These are phyloP conservation scores for Angophora floribunda DNA, from an alignment of 345 rosid species.

Conservation along the genomic window DNA sequence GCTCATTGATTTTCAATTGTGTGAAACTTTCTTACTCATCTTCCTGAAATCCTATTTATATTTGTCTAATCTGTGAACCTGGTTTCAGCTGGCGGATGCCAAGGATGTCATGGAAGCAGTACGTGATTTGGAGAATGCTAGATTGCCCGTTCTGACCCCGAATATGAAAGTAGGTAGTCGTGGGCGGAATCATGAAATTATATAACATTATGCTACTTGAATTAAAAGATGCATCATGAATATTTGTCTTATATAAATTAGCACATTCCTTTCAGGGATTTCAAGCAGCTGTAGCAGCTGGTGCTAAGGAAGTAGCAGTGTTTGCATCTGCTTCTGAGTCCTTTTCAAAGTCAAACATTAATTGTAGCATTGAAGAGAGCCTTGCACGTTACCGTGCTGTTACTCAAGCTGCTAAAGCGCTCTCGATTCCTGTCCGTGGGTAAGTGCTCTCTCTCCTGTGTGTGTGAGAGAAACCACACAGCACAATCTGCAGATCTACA, in stretches of 20 bases:
- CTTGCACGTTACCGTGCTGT: slow-evolving; percentile 59
- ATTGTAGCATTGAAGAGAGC: slow-evolving; percentile 70
- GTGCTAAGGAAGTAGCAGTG: slow-evolving; percentile 68
- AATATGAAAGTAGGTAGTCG: slow-evolving; percentile 43
- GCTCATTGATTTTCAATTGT: neutral
- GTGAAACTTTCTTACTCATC: neutral
- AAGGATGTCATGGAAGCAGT: slow-evolving; percentile 63
- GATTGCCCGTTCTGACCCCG: slow-evolving; percentile 63
- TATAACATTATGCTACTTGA: neutral
- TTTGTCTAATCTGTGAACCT: neutral
- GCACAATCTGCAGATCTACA: neutral
- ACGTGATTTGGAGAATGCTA: slow-evolving; percentile 24
- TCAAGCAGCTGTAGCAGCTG: slow-evolving; percentile 69
- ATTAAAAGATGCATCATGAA: neutral
- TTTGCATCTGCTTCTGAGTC: slow-evolving; percentile 85
- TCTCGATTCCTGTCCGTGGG: slow-evolving; percentile 69
- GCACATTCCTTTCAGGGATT: slow-evolving; percentile 40
- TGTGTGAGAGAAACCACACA: neutral
- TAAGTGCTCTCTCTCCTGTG: slow-evolving; percentile 7
- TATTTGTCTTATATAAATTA: neutral
- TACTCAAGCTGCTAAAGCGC: slow-evolving; percentile 39
- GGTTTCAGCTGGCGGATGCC: slow-evolving; percentile 55
- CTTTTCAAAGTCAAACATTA: slow-evolving; percentile 70
- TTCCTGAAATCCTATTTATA: neutral
- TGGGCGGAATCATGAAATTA: neutral